Conservation (phyloP, 495 filamentous ascomycete genomes). For the Aspergillus panamensis region DNA sequence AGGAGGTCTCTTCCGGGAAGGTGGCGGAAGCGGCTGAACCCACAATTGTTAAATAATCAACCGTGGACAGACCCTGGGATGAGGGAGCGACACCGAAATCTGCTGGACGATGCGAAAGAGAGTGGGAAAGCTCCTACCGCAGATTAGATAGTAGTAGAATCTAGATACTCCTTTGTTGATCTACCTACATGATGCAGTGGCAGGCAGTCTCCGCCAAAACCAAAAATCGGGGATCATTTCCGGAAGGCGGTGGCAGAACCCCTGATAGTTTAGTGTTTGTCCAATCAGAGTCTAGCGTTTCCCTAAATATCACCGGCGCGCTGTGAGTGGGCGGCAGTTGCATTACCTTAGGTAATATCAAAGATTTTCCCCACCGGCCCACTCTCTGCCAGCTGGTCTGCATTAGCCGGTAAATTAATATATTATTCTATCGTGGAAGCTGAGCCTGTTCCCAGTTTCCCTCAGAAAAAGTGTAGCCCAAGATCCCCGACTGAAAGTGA, state of each 20-base stretch:
- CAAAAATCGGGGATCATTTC: not conserved
- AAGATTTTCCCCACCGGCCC: too few species aligned
- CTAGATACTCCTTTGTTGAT: slow-evolving; percentile 6
- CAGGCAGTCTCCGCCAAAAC: not conserved
- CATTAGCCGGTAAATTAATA: too few species aligned
- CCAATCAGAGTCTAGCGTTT: not conserved
- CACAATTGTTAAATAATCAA: not conserved
- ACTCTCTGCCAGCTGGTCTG: too few species aligned
- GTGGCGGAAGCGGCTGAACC: not conserved
- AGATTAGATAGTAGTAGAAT: too few species aligned
- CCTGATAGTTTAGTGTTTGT: not conserved
- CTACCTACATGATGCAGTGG: not conserved
- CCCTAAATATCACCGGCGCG: not conserved
- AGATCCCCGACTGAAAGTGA: too few species aligned
- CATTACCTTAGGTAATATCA: too few species aligned
- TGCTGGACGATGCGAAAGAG: not conserved
- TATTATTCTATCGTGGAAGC: too few species aligned
- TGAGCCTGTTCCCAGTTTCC: too few species aligned
- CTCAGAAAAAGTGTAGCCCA: too few species aligned
- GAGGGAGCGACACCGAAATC: not conserved
- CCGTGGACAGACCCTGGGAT: not conserved
- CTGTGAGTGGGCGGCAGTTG: not conserved
- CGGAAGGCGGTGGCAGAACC: slow-evolving; percentile 20
- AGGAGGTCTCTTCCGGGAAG: slow-evolving; percentile 5
- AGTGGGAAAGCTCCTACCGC: not conserved